Percentiles rank a stretch among this genome's conserved stretches.
Conservation (phyloP, 192 early-diverging fungal genomes). For the Umbelopsis sp. region DNA sequence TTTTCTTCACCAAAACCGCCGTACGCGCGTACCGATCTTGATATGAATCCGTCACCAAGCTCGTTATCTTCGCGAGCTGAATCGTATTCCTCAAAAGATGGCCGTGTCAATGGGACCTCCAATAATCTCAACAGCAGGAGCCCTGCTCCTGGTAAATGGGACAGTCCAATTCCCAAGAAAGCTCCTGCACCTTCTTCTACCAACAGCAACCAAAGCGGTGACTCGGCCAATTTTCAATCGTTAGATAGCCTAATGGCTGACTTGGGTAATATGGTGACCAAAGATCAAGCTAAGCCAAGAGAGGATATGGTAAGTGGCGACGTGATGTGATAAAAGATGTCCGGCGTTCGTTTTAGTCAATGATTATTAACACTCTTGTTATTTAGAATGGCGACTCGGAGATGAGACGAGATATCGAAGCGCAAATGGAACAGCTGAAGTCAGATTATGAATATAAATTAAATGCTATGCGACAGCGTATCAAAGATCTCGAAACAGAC, state of each 20-base stretch:
- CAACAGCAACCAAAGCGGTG: conserved; percentile 26
- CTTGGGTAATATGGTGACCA: conserved; percentile 64
- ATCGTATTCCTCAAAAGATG: conserved; percentile 12
- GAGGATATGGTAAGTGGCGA: conserved; percentile 7
- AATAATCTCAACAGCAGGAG: conserved; percentile 29
- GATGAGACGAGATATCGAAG: not conserved
- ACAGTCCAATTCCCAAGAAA: conserved; percentile 17
- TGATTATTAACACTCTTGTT: not conserved
- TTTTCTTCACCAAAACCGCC: conserved; percentile 8
- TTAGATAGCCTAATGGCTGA: conserved; percentile 80
- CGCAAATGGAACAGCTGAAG: conserved; percentile 25
- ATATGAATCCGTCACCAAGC: conserved; percentile 7
- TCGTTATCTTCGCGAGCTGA: conserved; percentile 4
- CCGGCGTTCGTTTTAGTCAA: no score
- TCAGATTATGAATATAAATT: conserved; percentile 70
- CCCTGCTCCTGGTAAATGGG: conserved; percentile 24
- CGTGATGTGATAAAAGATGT: no score
- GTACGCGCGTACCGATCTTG: not conserved
- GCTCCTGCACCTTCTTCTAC: conserved; percentile 21
- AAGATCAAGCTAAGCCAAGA: conserved; percentile 30
- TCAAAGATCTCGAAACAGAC: conserved; percentile 65
- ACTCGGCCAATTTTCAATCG: conserved; percentile 56
- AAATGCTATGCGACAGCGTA: conserved; percentile 59
- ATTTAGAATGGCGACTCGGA: not conserved
- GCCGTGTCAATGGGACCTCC: not conserved